phyloP scores from a whole-genome alignment of 805 yeast species.

The Candida golubevii region DNA sequence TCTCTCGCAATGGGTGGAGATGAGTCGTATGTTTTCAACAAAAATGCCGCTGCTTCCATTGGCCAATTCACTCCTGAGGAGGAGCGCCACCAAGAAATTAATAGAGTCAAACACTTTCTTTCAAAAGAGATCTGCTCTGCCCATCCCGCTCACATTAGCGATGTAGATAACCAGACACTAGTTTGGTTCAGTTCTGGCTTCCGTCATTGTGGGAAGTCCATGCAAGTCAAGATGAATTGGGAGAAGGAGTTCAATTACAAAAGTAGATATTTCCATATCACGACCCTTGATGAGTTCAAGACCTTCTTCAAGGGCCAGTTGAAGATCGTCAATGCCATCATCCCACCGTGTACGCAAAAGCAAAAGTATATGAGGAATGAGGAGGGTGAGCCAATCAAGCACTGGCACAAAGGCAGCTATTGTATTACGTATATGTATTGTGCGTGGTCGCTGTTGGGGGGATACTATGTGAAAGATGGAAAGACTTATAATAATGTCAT shows the following conservation, averaged over 20 bases:
- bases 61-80: constrained; percentile 27
- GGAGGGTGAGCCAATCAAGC: constrained; percentile 2
- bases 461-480: constrained; percentile 24
- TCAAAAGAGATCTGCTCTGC: constrained; percentile 51
- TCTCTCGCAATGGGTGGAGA: constrained; percentile 23
- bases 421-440: constrained; percentile 60
- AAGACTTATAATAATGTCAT: constrained; percentile 5
- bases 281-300: constrained; percentile 21
- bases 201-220: constrained; percentile 44
- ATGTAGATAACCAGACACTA: constrained; percentile 43
- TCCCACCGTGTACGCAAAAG: constrained; percentile 3
- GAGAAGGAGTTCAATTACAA: constrained; percentile 23
- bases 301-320: constrained; percentile 28
- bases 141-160: constrained; percentile 58
- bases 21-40: constrained; percentile 26
- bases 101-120: constrained; percentile 22
- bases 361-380: background rate
- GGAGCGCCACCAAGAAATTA: constrained; percentile 18
- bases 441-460: constrained; percentile 54
- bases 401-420: constrained; percentile 21
- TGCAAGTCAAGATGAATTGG: constrained; percentile 22
- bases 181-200: constrained; percentile 70
- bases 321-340: constrained; percentile 39
- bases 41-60: constrained; percentile 29
- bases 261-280: constrained; percentile 21